These are phyloP conservation scores for Crithidia expoeki DNA, from an alignment of 208 protist species.

Conservation along the genomic window DNA sequence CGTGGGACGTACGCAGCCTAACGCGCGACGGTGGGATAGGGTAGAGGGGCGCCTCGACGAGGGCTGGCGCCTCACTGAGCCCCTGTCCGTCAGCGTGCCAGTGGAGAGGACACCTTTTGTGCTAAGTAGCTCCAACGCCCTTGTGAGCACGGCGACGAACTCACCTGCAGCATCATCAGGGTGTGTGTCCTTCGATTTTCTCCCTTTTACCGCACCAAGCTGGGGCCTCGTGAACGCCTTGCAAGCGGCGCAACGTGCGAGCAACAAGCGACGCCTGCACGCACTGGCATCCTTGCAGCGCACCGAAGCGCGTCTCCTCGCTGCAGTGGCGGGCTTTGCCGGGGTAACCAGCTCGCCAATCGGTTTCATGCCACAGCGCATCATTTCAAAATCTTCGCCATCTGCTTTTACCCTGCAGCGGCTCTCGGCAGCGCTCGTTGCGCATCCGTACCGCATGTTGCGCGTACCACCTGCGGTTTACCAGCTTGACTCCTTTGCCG, in stretches of 20 bases:
- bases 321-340: background rate
- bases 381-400: background rate
- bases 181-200: conserved; percentile 9
- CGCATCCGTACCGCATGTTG: conserved; percentile 18
- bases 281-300: conserved; percentile 8
- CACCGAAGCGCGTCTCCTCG: conserved; percentile 10
- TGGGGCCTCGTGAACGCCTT: conserved; percentile 24
- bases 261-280: conserved; percentile 8
- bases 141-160: background rate
- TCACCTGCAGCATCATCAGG: too few species aligned
- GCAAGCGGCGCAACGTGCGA: conserved; percentile 1
- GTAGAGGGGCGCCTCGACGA: conserved; percentile 16
- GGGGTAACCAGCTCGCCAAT: too few species aligned
- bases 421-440: background rate
- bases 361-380: too few species aligned
- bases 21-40: conserved; percentile 12
- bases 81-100: conserved; percentile 14
- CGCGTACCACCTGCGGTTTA: conserved; percentile 23
- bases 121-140: background rate
- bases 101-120: background rate
- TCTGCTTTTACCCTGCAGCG: background rate
- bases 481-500: conserved; percentile 18
- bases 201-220: conserved; percentile 26
- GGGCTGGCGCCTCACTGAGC: conserved; percentile 25
- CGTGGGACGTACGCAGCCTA: background rate